Evolutionary conservation across 2,329 filamentous ascomycete species (phyloP), one percentile per base, ranked within the genome.

Genomic region (Aspergillus tubingensis): DNA sequence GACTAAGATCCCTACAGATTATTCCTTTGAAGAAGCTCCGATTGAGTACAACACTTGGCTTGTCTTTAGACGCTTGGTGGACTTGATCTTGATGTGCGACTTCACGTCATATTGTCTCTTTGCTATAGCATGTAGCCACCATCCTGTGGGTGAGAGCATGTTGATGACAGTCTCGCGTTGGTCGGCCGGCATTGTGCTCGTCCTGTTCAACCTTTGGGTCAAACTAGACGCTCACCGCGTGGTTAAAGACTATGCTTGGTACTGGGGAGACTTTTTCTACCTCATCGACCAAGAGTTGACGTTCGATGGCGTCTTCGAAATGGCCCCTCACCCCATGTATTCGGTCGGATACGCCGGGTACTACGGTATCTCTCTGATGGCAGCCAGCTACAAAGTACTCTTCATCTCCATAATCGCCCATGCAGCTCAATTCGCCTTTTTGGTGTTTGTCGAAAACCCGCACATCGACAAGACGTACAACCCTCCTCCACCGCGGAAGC

Each of bases 41-140:
- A 83, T 98, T 76, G 95, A 99, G 84, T 99, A 98, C 85, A 99
- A 99, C 80, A 96, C 95, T 44, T 99, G 95, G 95, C 85, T 99
- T 59, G 87, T 97, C 67, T 99, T 99, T 81, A 89, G 95, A 68
- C 89, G 95, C 70, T 86, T 98, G 32, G 95, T 98, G 73, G 95
- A 99, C 80, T 81, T 99, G 75, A 97, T 98, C 74, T 83, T 99
- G 73, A 96, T 99, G 92, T 97, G 93, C 83, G 95, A 99, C 80
- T 99, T 99, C 76, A 88, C 91, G 65, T 96, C 94, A 52, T 99
- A 98, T 83, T 95, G 91, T 77, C 86, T 97, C 60, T 99, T 98
- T 80, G 94, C 95, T 68, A 86, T 96, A 69, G 91, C 94, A 62
- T 97, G 93, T 77, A 89, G 87, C 63, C 86, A 88, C 72, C 87